Percentiles rank a stretch among this genome's conserved stretches.
These are phyloP conservation scores for Chytridium lagenaria DNA, from an alignment of 371 early-diverging fungal species.

Conservation along the genomic window DNA sequence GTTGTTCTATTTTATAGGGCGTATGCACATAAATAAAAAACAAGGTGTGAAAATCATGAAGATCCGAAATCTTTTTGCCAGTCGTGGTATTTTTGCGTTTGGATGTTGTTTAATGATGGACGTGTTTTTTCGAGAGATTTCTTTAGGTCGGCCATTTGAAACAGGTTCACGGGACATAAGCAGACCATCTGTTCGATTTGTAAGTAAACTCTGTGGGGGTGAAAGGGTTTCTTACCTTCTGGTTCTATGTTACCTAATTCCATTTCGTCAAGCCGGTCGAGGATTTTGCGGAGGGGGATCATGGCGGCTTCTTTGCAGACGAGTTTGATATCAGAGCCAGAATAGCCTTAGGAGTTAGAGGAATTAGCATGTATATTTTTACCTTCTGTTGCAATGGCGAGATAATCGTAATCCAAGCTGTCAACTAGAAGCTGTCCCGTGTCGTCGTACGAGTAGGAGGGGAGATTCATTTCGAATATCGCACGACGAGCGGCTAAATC, in stretches of 20 bases:
- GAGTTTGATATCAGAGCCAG: slow-evolving; percentile 71
- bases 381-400: slow-evolving; percentile 49
- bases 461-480: slow-evolving; percentile 51
- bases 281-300: slow-evolving; percentile 61
- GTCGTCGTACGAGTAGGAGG: slow-evolving; percentile 18
- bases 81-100: slow-evolving; percentile 50
- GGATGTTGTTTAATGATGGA: slow-evolving; percentile 38
- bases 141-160: slow-evolving; percentile 40
- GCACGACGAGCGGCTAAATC: slow-evolving; percentile 43
- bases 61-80: slow-evolving; percentile 62
- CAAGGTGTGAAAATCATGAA: too few species aligned
- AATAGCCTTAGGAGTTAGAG: slow-evolving; percentile 56
- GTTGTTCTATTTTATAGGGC: too few species aligned
- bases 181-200: too few species aligned
- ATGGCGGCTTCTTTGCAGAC: slow-evolving; percentile 73
- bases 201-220: too few species aligned
- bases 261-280: slow-evolving; percentile 49
- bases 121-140: slow-evolving; percentile 45
- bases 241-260: not conserved
- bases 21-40: too few species aligned
- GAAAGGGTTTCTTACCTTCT: too few species aligned
- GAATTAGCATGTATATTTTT: not conserved
- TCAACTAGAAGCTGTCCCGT: slow-evolving; percentile 34
- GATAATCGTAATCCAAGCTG: slow-evolving; percentile 43
- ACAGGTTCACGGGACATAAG: slow-evolving; percentile 41